Evolutionary conservation across 106 monocot species (phyloP).

Genomic region (Acorus calamus): DNA sequence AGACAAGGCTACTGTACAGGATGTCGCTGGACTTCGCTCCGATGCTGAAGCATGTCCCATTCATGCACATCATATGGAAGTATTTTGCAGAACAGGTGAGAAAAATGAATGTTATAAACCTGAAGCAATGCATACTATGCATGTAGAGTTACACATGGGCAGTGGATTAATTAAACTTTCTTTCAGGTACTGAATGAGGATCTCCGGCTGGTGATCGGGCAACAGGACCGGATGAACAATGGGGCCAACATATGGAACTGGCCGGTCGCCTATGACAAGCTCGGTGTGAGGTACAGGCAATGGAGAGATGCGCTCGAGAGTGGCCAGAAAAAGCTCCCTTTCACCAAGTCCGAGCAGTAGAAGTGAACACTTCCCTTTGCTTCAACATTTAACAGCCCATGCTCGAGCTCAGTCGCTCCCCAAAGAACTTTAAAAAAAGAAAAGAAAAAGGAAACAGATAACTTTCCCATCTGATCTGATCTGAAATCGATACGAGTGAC

Average conservation of each 20-base stretch:
- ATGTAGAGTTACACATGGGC: no score
- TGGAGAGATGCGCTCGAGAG: constrained; percentile 82
- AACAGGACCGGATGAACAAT: constrained; percentile 88
- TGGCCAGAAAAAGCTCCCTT: constrained; percentile 49
- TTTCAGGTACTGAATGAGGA: constrained; percentile 92
- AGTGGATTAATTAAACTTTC: no score
- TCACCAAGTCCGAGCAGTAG: constrained; percentile 14
- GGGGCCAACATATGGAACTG: constrained; percentile 92
- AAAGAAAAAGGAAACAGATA: no score
- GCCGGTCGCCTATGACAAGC: constrained; percentile 90
- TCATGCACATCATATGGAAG: constrained; percentile 80
- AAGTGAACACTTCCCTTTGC: no score
- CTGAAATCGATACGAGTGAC: no score
- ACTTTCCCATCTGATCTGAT: no score
- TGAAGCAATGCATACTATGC: no score
- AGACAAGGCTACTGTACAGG: constrained; percentile 81
- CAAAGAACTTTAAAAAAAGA: no score
- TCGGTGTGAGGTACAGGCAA: constrained; percentile 69
- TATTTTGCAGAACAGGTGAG: constrained; percentile 83
- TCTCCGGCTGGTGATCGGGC: constrained; percentile 72
- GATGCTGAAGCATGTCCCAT: constrained; percentile 63
- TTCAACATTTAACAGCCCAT: no score
- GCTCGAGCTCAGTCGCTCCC: no score
- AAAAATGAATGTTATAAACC: background rate
- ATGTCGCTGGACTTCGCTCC: constrained; percentile 98